These are phyloP conservation scores for Skeletonema marinoi DNA, from an alignment of 108 stramenopile genomes.

Conservation along the genomic window DNA sequence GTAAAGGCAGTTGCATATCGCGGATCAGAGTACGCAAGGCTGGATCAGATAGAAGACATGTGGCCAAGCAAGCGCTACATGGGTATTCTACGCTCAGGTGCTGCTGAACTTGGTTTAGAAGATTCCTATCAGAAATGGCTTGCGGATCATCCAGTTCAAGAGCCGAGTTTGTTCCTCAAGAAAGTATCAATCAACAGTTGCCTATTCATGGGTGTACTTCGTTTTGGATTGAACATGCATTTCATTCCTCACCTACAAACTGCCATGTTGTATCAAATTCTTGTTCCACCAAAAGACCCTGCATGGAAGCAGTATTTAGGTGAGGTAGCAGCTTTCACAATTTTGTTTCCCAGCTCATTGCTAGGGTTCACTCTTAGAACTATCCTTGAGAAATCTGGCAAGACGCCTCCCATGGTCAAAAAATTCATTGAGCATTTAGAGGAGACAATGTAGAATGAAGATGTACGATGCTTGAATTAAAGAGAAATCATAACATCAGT, in stretches of 20 bases:
- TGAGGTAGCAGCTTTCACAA: constrained; percentile 7
- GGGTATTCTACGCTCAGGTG: constrained; percentile 54
- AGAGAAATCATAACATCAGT: no score
- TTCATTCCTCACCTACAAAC: constrained; percentile 20
- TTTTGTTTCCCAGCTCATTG: constrained; percentile 39
- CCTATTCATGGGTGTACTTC: constrained; percentile 22
- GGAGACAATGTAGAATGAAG: no score
- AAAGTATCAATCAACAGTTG: constrained; percentile 38
- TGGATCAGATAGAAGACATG: constrained; percentile 30
- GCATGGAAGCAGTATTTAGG: background rate
- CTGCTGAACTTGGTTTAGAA: constrained; percentile 48
- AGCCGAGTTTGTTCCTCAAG: constrained; percentile 21
- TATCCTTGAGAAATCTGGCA: constrained; percentile 1
- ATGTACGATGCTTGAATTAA: no score
- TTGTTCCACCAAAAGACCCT: constrained; percentile 14
- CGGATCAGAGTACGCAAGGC: constrained; percentile 44
- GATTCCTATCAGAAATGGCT: constrained; percentile 56
- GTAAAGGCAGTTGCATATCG: constrained; percentile 58
- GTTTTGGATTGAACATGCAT: constrained; percentile 15
- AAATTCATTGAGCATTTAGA: constrained; percentile 4
- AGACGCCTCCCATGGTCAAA: constrained; percentile 11
- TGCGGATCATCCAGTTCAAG: constrained; percentile 45
- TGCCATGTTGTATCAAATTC: constrained; percentile 40
- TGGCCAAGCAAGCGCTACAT: constrained; percentile 56
- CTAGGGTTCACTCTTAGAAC: constrained; percentile 19